These are phyloP conservation scores for Eucalyptus victrix DNA, from an alignment of 345 rosid species.

Conservation along the genomic window DNA sequence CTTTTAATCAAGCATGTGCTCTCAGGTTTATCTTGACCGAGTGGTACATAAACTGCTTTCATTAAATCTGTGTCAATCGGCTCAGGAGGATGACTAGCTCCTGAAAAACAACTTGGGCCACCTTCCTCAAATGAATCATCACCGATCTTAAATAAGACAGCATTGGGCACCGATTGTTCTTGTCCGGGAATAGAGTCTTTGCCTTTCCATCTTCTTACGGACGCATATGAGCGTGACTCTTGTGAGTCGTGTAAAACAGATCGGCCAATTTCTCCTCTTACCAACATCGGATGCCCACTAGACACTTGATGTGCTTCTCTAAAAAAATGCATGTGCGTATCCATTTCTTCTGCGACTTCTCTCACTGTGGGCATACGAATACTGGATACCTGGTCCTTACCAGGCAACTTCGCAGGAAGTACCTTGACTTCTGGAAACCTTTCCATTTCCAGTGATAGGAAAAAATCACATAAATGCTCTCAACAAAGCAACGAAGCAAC, in stretches of 20 bases:
- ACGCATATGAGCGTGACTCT: slow-evolving; percentile 14
- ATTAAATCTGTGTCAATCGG: slow-evolving; percentile 84
- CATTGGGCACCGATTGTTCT: slow-evolving; percentile 29
- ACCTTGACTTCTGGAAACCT: slow-evolving; percentile 44
- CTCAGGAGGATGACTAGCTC: slow-evolving; percentile 94
- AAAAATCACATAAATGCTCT: slow-evolving; percentile 18
- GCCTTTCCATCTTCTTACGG: slow-evolving; percentile 49
- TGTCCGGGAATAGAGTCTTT: slow-evolving; percentile 28
- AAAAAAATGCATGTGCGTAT: background rate
- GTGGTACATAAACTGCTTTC: slow-evolving; percentile 56
- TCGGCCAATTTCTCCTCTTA: slow-evolving; percentile 22
- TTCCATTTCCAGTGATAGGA: slow-evolving; percentile 36
- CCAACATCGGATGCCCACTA: background rate
- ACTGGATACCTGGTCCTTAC: slow-evolving; percentile 24
- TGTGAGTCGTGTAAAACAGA: slow-evolving; percentile 10
- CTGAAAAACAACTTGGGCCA: slow-evolving; percentile 68
- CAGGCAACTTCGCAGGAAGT: slow-evolving; percentile 40
- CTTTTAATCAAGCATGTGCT: slow-evolving; percentile 56
- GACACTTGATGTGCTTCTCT: background rate
- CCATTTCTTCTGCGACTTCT: background rate
- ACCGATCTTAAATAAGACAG: slow-evolving; percentile 27
- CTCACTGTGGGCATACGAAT: slow-evolving; percentile 8
- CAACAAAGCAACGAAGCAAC: background rate
- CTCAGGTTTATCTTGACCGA: slow-evolving; percentile 51
- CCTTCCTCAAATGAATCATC: slow-evolving; percentile 54